Evolutionary conservation across 2,329 filamentous ascomycete species (phyloP), one percentile per base, ranked within the genome.

Genomic region (Hypocreales sp.): DNA sequence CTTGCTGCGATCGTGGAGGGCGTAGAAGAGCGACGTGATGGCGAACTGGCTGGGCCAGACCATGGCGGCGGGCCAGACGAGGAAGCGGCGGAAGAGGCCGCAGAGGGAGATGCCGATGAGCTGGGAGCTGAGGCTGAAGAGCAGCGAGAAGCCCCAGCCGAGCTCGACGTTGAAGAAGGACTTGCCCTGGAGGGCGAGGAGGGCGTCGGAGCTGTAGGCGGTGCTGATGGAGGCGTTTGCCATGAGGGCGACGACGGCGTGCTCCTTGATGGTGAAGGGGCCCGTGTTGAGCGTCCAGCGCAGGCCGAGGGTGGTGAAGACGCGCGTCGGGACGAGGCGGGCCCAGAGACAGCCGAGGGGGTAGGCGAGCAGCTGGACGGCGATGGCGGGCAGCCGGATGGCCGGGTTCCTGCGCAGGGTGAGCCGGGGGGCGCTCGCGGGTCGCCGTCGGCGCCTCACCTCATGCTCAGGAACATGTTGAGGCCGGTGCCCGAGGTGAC

Each of bases 41-140:
- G 48, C 48, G 15, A 59, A 40, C 55, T 58, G 29, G 61, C 51
- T 53, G 3, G 69, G 69, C 67, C 69, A 74, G 32, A 73, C 62
- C 67, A 73, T 73, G 18, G 66, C 60, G 1, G 69, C 64, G 1
- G 66, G 70, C 45, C 53, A 61, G n/a, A 68, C 59, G 13, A 74
- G 55, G 44, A 67, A 73, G 15, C 64, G 56, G 16, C 67, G 56
- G 18, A 59, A 56, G 23, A 73, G 45, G 1, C 69, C 69, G 1
- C 71, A 69, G 11, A 75, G 48, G 1, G 67, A 67, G 35, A 72
- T 72, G 5, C 72, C 72, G 25, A 72, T 65, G 36, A 68, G 54
- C 34, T 73, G 64, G 1, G 65, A 70, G 12, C 66, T 67, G 32
- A 74, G 58, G 8, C 58, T 60, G 31, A 74, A 55, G 14, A 72